These are phyloP conservation scores for Eutrema yunnanense DNA, from an alignment of 345 rosid genomes.

Conservation along the genomic window DNA sequence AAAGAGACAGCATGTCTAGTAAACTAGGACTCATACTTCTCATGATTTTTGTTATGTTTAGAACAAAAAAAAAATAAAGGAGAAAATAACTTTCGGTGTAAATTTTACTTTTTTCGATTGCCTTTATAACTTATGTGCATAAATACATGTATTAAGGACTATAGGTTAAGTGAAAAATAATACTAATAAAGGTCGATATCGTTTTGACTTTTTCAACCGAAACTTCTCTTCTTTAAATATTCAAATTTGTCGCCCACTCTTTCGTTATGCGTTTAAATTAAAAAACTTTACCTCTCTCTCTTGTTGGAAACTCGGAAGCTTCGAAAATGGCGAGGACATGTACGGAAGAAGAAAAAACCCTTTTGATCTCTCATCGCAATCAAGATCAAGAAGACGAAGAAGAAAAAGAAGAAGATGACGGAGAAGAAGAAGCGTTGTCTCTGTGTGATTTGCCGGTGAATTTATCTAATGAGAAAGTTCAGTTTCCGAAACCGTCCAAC, in stretches of 20 bases:
- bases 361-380: slow-evolving; percentile 19
- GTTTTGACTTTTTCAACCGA: slow-evolving; percentile 21
- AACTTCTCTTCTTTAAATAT: slow-evolving; percentile 24
- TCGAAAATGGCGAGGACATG: slow-evolving; percentile 29
- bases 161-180: not conserved
- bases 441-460: slow-evolving; percentile 57
- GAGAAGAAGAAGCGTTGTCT: slow-evolving; percentile 65
- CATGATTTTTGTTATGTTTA: slow-evolving; percentile 7
- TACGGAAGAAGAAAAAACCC: slow-evolving; percentile 23
- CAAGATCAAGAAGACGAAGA: not conserved
- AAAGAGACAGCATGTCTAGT: slow-evolving; percentile 2
- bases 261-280: slow-evolving; percentile 10
- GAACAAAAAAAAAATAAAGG: not conserved
- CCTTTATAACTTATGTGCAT: not conserved
- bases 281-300: slow-evolving; percentile 31
- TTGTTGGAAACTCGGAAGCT: slow-evolving; percentile 21
- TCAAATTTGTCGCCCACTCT: slow-evolving; percentile 15
- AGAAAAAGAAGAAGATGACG: slow-evolving; percentile 18
- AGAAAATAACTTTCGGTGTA: slow-evolving; percentile 5
- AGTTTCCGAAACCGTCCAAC: not conserved
- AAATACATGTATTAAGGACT: not conserved
- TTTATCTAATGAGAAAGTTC: slow-evolving; percentile 15
- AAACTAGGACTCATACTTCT: slow-evolving; percentile 7
- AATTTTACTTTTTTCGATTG: not conserved
- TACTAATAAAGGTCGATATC: not conserved